Percentiles rank a stretch among this genome's conserved stretches.
Evolutionary conservation across 2,329 filamentous ascomycete genomes (phyloP).

Genomic region (Trichoderma semiorbis): DNA sequence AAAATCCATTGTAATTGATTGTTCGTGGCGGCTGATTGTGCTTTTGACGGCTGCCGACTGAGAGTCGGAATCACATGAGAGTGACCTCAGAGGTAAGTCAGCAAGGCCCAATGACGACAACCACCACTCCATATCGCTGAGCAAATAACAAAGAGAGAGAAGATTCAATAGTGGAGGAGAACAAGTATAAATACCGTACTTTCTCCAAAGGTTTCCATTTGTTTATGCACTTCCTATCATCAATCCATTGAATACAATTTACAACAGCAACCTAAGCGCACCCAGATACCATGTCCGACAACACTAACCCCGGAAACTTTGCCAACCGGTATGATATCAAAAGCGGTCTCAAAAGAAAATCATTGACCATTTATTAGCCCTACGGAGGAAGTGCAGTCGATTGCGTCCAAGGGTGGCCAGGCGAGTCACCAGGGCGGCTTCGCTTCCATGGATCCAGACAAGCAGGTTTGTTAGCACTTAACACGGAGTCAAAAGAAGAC

Average conservation of each 20-base stretch:
- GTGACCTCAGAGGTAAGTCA: background rate
- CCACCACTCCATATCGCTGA: no score
- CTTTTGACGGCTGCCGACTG: background rate
- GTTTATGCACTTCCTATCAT: no score
- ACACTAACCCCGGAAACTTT: constrained; percentile 29
- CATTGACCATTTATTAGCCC: constrained; percentile 19
- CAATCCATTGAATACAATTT: no score
- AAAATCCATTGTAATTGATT: background rate
- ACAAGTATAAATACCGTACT: background rate
- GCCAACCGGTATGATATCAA: constrained; percentile 25
- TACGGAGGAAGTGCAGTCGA: constrained; percentile 43
- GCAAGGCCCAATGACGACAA: background rate
- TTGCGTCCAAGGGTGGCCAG: constrained; percentile 41
- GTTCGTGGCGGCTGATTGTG: background rate
- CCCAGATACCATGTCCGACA: constrained; percentile 80
- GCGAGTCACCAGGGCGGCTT: constrained; percentile 38
- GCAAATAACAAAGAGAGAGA: background rate
- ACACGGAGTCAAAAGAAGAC: background rate
- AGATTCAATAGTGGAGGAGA: background rate
- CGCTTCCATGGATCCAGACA: constrained; percentile 41
- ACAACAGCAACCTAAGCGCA: background rate
- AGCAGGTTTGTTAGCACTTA: constrained; percentile 32
- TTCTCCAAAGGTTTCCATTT: background rate
- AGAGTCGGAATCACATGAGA: background rate
- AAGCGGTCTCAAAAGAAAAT: no score